These are phyloP conservation scores for Podospora appendiculata DNA, from an alignment of 495 filamentous ascomycete genomes.

Conservation along the genomic window DNA sequence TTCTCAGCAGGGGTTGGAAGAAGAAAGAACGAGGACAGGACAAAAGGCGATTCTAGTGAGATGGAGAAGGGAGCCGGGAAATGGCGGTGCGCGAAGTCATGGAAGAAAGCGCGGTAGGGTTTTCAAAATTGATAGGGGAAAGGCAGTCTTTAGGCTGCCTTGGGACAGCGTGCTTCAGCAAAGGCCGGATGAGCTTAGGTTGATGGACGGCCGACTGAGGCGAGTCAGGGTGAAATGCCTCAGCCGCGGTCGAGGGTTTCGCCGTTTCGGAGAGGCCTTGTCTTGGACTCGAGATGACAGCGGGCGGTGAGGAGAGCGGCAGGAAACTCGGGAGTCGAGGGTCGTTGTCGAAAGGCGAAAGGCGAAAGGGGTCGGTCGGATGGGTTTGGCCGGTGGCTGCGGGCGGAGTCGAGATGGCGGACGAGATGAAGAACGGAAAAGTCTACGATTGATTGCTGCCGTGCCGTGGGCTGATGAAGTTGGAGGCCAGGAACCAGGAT, in stretches of 20 bases:
- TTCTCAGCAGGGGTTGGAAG: too few relatives aligned
- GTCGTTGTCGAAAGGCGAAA: too few relatives aligned
- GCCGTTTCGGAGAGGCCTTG: not conserved
- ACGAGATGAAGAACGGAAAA: conserved; percentile 1
- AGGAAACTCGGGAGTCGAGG: too few relatives aligned
- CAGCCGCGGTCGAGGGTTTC: conserved; percentile 16
- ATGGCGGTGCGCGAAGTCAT: too few relatives aligned
- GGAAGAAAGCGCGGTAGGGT: too few relatives aligned
- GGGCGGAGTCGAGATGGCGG: not conserved
- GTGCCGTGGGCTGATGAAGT: conserved; percentile 5
- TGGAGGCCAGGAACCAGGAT: not conserved
- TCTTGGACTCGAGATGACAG: too few relatives aligned
- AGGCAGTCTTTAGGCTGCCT: too few relatives aligned
- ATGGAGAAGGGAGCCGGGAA: too few relatives aligned
- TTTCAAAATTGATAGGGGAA: too few relatives aligned
- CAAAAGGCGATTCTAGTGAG: too few relatives aligned
- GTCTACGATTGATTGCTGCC: conserved; percentile 14
- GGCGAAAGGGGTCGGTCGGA: not conserved
- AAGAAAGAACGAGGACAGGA: too few relatives aligned
- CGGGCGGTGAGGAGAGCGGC: too few relatives aligned
- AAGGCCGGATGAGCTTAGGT: conserved; percentile 1
- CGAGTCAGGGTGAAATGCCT: conserved; percentile 25
- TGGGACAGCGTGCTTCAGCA: not conserved
- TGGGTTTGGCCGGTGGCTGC: not conserved
- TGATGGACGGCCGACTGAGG: conserved; percentile 11